Evolutionary conservation across 106 monocot genomes (phyloP), one percentile per base, ranked within the genome.

Genomic region (Acorus calamus): DNA sequence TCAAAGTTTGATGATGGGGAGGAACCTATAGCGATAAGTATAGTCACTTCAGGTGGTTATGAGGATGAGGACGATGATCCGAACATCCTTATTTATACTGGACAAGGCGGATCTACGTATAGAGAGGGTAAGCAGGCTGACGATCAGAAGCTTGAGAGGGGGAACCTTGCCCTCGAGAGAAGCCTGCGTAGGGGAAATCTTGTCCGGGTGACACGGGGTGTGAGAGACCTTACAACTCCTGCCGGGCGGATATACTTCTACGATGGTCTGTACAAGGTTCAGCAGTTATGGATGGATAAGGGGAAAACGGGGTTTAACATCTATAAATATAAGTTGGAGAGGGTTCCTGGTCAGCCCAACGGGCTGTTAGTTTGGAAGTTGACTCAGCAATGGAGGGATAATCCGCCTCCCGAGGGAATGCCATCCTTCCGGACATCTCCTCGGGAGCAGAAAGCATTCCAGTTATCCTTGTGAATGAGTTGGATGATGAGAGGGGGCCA

Each of bases 81-180:
- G 3, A 70, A 92, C 68, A 13, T 66, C 0, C 72, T 92, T 67
- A 49, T 92, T 64, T 93, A 93, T 44, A 85, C 56, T 42, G 94
- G 94, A 11, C 81, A 87, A 28, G 92, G 92, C 54, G 84, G 84
- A 47, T 61, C 14, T 44, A 52, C 49, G 46, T 59, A 61, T 28
- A 59, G 53, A 54, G 75, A 71, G 11, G 67, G 70, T 10, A 77
- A 73, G 66, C 72, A 63, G 56, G n/a, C 50, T 3, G 49, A 65
- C 28, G 88, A 93, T 65, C 92, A 93, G 67, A 93, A 88, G 63
- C 79, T 93, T 53, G 87, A 83, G 62, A 82, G 76, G 63, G 88
- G 85, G 14, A 93, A 93, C 64, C 87, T 93, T 61, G 92, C 88
- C 9, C 60, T 93, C 14, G 85, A 88, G 67, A 82, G 75, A 65